Percentiles rank a stretch among this genome's conserved stretches.
Evolutionary conservation across 371 early-diverging fungal genomes (phyloP).

Genomic region (Hamiltosporidium tvaerminnensis): DNA sequence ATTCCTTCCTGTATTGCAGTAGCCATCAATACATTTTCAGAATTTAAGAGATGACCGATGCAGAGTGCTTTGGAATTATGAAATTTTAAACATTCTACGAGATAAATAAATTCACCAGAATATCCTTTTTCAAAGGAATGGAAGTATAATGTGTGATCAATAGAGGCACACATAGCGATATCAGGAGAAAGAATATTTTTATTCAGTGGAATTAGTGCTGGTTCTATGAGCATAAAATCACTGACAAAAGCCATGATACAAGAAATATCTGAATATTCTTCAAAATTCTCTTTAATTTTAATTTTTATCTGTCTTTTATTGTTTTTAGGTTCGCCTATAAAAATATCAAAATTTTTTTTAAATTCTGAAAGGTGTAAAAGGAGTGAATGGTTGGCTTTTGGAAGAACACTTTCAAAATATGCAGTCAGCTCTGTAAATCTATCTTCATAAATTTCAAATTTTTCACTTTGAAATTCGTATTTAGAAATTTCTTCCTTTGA

Average conservation of each 20-base stretch:
- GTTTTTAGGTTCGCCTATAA: conserved; percentile 7
- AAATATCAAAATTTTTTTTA: not conserved
- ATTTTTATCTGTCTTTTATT: conserved; percentile 25
- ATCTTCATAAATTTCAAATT: conserved; percentile 1
- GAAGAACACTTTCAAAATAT: conserved; percentile 3
- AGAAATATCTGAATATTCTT: not conserved
- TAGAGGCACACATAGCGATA: conserved; percentile 10
- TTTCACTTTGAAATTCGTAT: conserved; percentile 4
- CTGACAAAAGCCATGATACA: conserved; percentile 13
- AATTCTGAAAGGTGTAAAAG: conserved; percentile 8
- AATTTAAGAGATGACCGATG: not conserved
- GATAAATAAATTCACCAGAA: not conserved
- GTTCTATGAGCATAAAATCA: conserved; percentile 19
- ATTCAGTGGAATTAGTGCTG: conserved; percentile 21
- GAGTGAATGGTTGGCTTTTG: conserved; percentile 1
- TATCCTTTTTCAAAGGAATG: not conserved
- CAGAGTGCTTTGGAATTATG: not conserved
- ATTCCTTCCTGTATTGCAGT: not conserved
- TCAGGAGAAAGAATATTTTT: conserved; percentile 15
- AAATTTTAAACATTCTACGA: not conserved
- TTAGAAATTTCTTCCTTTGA: conserved; percentile 1
- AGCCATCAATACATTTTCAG: not conserved
- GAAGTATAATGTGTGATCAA: conserved; percentile 22
- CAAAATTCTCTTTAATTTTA: conserved; percentile 1
- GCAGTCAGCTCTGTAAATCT: conserved; percentile 6